Percentiles rank a stretch among this genome's conserved stretches.
phyloP scores from a whole-genome alignment of 805 yeast genomes.

The Hermanozyma aechmeae region DNA sequence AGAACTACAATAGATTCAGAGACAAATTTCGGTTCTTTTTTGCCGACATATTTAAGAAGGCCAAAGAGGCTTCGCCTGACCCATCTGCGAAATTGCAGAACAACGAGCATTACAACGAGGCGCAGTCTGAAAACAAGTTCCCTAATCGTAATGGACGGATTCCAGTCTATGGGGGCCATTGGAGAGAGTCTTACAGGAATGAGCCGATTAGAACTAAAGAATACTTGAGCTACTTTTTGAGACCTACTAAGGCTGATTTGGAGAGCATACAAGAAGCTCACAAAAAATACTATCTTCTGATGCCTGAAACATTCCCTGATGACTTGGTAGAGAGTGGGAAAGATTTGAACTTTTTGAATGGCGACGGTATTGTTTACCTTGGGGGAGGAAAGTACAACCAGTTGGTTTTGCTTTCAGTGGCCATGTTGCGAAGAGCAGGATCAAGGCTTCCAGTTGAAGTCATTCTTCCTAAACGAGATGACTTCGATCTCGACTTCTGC shows the following conservation, averaged over 20 bases:
- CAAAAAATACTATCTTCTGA: conserved; percentile 9
- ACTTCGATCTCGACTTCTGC: conserved; percentile 26
- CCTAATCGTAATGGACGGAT: conserved; percentile 17
- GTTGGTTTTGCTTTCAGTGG: conserved; percentile 24
- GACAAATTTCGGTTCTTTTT: too few species aligned
- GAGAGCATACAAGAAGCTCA: conserved; percentile 14
- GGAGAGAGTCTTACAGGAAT: conserved; percentile 19
- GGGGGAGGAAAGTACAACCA: conserved; percentile 29
- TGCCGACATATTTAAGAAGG: too few species aligned
- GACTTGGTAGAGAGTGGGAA: conserved; percentile 11
- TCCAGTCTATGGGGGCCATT: conserved; percentile 25
- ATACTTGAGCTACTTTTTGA: conserved; percentile 13
- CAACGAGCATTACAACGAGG: conserved; percentile 17
- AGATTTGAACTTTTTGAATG: conserved; percentile 17
- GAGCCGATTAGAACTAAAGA: conserved; percentile 22
- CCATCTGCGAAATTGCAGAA: conserved; percentile 13
- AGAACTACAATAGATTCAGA: too few species aligned
- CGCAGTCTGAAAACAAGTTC: conserved; percentile 9
- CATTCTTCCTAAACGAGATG: conserved; percentile 21
- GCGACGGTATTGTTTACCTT: conserved; percentile 31
- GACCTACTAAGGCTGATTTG: conserved; percentile 12
- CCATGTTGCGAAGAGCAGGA: conserved; percentile 23
- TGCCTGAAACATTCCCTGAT: conserved; percentile 15
- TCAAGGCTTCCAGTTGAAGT: conserved; percentile 29
- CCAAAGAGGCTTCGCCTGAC: conserved; percentile 16